phyloP scores from a whole-genome alignment of 1,139 yeast genomes.

The Blastobotrys aristatus region DNA sequence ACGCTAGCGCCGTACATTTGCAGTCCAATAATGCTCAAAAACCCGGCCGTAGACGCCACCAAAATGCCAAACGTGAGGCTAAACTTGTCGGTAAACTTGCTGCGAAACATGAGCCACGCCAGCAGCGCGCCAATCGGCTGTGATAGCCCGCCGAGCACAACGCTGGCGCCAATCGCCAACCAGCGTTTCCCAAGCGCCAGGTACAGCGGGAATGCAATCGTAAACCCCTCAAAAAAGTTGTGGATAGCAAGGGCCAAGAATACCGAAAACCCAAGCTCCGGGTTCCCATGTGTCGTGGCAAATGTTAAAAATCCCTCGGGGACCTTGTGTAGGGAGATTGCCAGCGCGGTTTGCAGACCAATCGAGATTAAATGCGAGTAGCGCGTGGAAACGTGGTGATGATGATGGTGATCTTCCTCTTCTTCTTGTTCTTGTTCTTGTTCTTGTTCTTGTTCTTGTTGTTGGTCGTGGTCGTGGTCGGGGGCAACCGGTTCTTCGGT shows the following conservation, averaged over 20 bases:
- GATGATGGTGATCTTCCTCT: constrained; percentile 50
- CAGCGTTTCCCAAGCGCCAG: constrained; percentile 60
- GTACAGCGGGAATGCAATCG: constrained; percentile 87
- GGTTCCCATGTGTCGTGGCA: constrained; percentile 71
- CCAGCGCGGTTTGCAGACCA: constrained; percentile 85
- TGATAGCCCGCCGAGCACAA: constrained; percentile 71
- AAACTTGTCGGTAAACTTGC: constrained; percentile 35
- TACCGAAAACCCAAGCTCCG: constrained; percentile 68
- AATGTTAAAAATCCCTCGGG: constrained; percentile 94
- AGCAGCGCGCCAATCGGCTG: constrained; percentile 86
- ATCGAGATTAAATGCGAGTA: constrained; percentile 72
- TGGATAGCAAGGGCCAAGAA: constrained; percentile 82
- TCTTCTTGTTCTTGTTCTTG: too few relatives aligned
- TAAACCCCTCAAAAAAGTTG: constrained; percentile 92
- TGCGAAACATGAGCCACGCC: constrained; percentile 56
- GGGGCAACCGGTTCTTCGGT: background rate
- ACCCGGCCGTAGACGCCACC: constrained; percentile 77
- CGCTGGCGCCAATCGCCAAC: constrained; percentile 61
- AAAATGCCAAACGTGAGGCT: constrained; percentile 55
- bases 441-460: too few relatives aligned
- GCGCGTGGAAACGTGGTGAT: constrained; percentile 76
- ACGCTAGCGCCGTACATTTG: constrained; percentile 83
- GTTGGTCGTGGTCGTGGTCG: constrained; percentile 24
- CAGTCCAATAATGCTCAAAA: constrained; percentile 69
- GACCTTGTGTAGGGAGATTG: constrained; percentile 80